Conservation (phyloP, 257 asterid genomes). For the Nicotiana knightiana region DNA sequence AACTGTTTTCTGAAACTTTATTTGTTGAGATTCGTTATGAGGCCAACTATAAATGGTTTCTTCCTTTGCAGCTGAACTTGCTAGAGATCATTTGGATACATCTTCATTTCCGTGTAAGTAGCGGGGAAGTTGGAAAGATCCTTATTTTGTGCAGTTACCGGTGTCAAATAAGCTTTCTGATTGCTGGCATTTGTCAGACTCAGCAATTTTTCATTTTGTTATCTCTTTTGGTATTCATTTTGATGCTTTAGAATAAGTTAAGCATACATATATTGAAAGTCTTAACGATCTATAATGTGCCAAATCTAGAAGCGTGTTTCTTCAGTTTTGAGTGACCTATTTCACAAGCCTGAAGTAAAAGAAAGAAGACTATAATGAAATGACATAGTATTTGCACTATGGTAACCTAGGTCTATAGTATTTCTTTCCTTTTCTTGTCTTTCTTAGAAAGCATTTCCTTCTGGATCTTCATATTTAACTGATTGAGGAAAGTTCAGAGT, state of each 20-base stretch:
- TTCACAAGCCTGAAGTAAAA: not conserved
- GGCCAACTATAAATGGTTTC: slow-evolving; percentile 1
- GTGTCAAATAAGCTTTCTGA: not conserved
- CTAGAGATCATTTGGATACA: slow-evolving; percentile 43
- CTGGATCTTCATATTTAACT: not conserved
- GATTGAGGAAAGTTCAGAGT: not conserved
- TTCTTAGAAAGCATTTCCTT: not conserved
- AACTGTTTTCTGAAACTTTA: slow-evolving; percentile 12
- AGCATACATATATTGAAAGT: not conserved
- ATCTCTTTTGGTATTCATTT: not conserved
- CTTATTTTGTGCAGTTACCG: not conserved
- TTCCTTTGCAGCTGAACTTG: slow-evolving; percentile 53
- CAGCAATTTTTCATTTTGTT: not conserved
- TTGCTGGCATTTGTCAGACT: not conserved
- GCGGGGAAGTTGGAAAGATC: not conserved
- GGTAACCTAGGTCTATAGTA: not conserved
- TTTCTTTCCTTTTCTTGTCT: not conserved
- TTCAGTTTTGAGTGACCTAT: not conserved
- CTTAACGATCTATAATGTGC: not conserved
- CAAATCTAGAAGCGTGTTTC: not conserved
- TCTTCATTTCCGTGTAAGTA: slow-evolving; percentile 64
- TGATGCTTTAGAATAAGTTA: not conserved
- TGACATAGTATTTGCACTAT: not conserved
- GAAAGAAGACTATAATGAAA: not conserved
- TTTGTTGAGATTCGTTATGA: slow-evolving; percentile 7